phyloP scores from a whole-genome alignment of 2,329 filamentous ascomycete species.

The Trichoderma koningii region DNA sequence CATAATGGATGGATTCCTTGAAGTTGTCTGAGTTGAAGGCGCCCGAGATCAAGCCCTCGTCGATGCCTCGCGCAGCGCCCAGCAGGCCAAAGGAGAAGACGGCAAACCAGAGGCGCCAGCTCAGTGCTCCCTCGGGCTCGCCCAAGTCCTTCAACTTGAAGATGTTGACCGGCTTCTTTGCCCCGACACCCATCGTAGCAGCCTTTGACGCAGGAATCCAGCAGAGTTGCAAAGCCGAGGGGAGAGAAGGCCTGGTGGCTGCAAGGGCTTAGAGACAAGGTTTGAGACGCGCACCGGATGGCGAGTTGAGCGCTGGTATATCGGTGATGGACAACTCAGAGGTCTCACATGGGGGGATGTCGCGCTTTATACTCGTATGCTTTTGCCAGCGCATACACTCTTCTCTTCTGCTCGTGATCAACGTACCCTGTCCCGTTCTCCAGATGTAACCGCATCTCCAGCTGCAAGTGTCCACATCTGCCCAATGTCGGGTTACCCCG shows the following conservation, averaged over 20 bases:
- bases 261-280: background rate
- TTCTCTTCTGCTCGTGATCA: background rate
- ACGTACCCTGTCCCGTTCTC: background rate
- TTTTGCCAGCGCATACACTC: background rate
- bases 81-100: constrained; percentile 74
- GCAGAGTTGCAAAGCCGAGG: background rate
- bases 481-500: constrained; percentile 9
- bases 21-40: constrained; percentile 70
- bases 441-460: background rate
- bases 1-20: constrained; percentile 59
- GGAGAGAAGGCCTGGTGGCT: background rate
- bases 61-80: constrained; percentile 75
- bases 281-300: background rate
- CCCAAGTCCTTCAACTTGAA: constrained; percentile 65
- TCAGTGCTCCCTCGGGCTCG: constrained; percentile 70
- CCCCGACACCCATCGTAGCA: constrained; percentile 50
- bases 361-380: constrained; percentile 2
- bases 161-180: constrained; percentile 61
- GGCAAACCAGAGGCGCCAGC: constrained; percentile 78
- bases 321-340: background rate
- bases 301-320: background rate
- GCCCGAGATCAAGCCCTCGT: constrained; percentile 76
- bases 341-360: constrained; percentile 4
- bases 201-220: constrained; percentile 10
- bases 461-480: background rate